Base-by-base conservation (phyloP, 495 filamentous ascomycete species). In the Antarctomyces pellizariae region DNA sequence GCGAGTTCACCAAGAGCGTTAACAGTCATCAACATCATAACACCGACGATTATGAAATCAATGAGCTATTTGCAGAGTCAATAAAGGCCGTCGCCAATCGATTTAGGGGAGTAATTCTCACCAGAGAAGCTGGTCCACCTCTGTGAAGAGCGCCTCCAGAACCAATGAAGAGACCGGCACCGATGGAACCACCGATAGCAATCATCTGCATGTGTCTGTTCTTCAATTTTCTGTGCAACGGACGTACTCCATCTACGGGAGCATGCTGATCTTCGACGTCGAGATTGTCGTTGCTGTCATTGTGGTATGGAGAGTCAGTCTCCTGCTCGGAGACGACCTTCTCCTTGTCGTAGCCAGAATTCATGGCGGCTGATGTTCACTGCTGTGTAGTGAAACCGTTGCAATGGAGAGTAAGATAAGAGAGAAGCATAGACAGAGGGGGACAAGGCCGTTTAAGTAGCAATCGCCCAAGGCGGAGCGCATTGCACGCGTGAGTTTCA, bases 131-230 rank as follows among this genome's bases (percentile, higher is more conserved):
- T 16, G 52, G 52, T 9, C 52, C 52, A 29, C 52, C 52, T 19
- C 15, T 22, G 13, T 37, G 31, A 13, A 59, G 37, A 1, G 56
- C 49, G 29, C 21, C 25, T 9, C 56, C 56, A 11, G 56, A 53
- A 28, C 50, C 44, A 13, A 60, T 54, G 32, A 59, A 63, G n/a
- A 62, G 46, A 47, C 53, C 54, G 37, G 54, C 53, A 34, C 59
- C 59, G 35, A 64, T 64, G 2, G 56, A 52, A 32, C 57, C 57
- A 61, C 67, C 71, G 36, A 78, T 70, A 26, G 71, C 72, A 45
- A 76, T 74, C 64, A 78, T 74, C 32, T 76, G 71, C 57, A 75
- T 63, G 37, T 78, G 71, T 16, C 70, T 57, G 22, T 49, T 46
- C 36, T 62, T 50, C 20, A 68, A 36, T 22, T 49, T 48, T 16